phyloP scores from a whole-genome alignment of 345 rosid genomes.

The Citropsis articulata region DNA sequence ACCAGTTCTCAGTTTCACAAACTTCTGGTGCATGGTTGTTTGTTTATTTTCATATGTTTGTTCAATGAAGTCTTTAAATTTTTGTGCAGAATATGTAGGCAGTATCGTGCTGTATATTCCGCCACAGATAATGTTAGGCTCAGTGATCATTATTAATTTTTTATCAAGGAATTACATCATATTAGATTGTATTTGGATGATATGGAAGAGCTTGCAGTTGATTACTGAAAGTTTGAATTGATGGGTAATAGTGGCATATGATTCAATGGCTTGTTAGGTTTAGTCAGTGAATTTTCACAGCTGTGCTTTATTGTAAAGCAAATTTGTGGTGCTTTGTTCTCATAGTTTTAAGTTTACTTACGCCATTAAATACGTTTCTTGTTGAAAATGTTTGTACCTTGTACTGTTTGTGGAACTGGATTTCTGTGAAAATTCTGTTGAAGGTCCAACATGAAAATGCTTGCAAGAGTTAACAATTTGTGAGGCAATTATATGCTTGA shows the following conservation, averaged over 20 bases:
- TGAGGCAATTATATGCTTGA: conserved; percentile 3
- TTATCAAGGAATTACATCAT: background rate
- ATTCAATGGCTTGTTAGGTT: background rate
- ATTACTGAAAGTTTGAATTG: background rate
- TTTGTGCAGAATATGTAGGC: background rate
- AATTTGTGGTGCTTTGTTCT: background rate
- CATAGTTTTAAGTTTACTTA: background rate
- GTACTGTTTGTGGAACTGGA: background rate
- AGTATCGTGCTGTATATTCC: background rate
- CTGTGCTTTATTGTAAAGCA: background rate
- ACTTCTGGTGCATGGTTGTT: background rate
- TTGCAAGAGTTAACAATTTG: background rate
- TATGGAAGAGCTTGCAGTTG: background rate
- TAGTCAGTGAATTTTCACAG: background rate
- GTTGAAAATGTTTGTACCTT: background rate
- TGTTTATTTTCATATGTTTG: background rate
- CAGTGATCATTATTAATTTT: background rate
- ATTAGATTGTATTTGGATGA: background rate
- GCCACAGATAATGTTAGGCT: background rate
- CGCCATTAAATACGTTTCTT: background rate
- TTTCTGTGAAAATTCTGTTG: background rate
- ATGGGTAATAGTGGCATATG: background rate
- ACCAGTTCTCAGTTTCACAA: background rate
- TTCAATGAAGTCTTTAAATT: background rate
- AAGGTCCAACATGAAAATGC: background rate